Evolutionary conservation across 345 rosid species (phyloP).

Genomic region (Hibiscus trionum): DNA sequence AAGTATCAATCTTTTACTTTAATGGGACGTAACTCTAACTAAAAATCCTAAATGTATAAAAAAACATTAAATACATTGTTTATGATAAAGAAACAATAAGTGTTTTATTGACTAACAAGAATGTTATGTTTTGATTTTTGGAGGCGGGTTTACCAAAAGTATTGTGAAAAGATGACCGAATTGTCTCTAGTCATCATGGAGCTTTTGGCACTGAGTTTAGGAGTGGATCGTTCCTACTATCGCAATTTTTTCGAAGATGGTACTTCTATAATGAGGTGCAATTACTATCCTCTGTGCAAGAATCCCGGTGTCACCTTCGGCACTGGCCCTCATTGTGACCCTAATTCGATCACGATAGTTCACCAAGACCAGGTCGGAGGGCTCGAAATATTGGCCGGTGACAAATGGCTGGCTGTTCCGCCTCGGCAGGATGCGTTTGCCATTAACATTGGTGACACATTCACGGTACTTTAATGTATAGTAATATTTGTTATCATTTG

Average conservation of each 20-base stretch:
- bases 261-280: constrained; percentile 53
- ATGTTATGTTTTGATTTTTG: neutral
- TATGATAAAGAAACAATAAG: no score
- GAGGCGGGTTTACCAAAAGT: constrained; percentile 46
- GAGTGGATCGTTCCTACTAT: constrained; percentile 32
- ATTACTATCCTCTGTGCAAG: constrained; percentile 63
- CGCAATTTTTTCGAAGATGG: constrained; percentile 42
- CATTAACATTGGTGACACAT: constrained; percentile 73
- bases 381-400: constrained; percentile 51
- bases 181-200: constrained; percentile 32
- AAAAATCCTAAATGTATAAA: no score
- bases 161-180: constrained; percentile 39
- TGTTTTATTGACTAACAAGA: neutral
- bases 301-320: constrained; percentile 49
- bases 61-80: neutral
- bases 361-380: constrained; percentile 80
- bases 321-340: constrained; percentile 87
- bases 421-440: constrained; percentile 59
- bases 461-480: constrained; percentile 35
- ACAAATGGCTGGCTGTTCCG: constrained; percentile 49
- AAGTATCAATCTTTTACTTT: no score
- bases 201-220: constrained; percentile 43
- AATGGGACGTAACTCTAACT: neutral
- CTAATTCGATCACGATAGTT: constrained; percentile 70
- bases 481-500: no score